Base-by-base conservation (phyloP, 257 asterid species). In the Thymus mandschuricus region DNA sequence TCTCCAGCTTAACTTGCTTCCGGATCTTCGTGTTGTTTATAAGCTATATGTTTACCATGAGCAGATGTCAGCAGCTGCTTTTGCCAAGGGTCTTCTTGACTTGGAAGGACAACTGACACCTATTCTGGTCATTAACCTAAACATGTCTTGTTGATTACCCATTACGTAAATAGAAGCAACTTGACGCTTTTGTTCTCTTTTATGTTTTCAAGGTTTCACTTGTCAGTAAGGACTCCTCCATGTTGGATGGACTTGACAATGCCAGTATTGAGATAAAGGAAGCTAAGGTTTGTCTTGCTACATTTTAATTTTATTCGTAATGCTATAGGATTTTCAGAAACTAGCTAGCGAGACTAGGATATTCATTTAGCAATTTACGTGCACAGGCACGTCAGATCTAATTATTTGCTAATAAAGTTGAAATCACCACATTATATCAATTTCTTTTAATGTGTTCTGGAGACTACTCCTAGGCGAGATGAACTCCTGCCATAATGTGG, bases 41-140 rank as follows among this genome's bases (percentile, higher is more conserved):
- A 6, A 45, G 49, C 58, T 75, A 69, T 60, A 66, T 40, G 49
- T 56, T 57, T 51, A 9, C 70, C 40, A 29, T 72, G 63, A 57
- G 29, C 88, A 94, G 99, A 94, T 94, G 99, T 94, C 99, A 43
- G 99, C 99, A 71, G 99, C 99, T 79, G 99, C 99, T 76, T 94
- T 94, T 73, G 99, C 99, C 29, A 94, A 94, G 79, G 99, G 99
- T 63, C 97, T 94, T 50, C 97, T 91, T 61, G 99, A 94, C 86
- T 82, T 94, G 89, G 99, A 94, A 86, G 99, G 99, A 63, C 99
- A 83, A 69, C 80, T 94, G 81, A 94, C 99, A 30, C 99, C 99
- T 54, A 94, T 91, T 76, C 85, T 91, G 97, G 99, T 94, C 35
- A 60, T 91, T 84, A 49, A 76, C 64, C 60, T 57, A 61, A 50